Conservation (phyloP, 208 protist species). For the Borovskyia barvae region DNA sequence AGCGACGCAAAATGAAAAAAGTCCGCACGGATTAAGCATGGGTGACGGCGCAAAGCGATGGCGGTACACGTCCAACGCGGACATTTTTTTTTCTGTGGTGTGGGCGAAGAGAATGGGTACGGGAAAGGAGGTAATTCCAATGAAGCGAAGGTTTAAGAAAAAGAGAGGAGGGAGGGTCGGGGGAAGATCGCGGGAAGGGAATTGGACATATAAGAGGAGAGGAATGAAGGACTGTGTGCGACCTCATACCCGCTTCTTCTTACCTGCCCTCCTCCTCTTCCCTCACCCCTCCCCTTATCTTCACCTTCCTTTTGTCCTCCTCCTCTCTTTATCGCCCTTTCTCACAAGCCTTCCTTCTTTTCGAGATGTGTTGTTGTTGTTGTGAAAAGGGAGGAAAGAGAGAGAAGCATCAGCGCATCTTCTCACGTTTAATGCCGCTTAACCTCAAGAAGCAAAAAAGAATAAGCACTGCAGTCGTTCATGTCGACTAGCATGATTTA, state of each 20-base stretch:
- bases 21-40: slow-evolving; percentile 58
- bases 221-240: neutral
- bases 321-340: too few species aligned
- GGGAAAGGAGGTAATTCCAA: slow-evolving; percentile 12
- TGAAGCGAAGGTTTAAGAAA: too few species aligned
- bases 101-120: neutral
- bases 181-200: neutral
- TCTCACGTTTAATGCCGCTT: too few species aligned
- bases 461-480: too few species aligned
- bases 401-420: too few species aligned
- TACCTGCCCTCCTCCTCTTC: too few species aligned
- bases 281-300: neutral
- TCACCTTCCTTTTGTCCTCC: neutral
- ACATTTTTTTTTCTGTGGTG: slow-evolving; percentile 1
- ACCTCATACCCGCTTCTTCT: too few species aligned
- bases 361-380: too few species aligned
- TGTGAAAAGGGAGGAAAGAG: too few species aligned
- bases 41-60: neutral
- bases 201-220: neutral
- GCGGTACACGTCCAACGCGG: neutral
- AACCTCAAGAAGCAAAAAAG: too few species aligned
- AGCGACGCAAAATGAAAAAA: slow-evolving; percentile 49
- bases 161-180: slow-evolving; percentile 9
- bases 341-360: too few species aligned
- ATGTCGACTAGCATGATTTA: too few species aligned